Evolutionary conservation across 257 asterid species (phyloP).

Genomic region (Solanum chaucha): DNA sequence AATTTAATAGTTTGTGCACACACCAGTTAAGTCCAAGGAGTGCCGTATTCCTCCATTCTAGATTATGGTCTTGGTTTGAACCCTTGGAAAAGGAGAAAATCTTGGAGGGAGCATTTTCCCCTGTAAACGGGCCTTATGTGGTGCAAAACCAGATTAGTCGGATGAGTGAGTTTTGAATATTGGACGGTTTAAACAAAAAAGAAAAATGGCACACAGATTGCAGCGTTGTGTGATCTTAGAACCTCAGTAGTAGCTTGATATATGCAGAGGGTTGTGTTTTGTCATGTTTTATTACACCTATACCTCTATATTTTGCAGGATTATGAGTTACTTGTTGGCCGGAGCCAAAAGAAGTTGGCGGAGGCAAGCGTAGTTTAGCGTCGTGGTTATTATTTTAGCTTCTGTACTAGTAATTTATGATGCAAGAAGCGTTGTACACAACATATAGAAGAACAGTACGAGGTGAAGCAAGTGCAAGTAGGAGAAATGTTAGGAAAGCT

Average conservation of each 20-base stretch:
- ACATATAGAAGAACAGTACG: neutral
- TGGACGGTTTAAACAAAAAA: neutral
- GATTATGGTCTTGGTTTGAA: neutral
- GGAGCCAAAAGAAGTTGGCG: slow-evolving; percentile 30
- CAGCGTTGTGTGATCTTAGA: neutral
- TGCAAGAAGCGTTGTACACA: neutral
- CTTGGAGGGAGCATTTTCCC: neutral
- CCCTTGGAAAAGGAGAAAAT: neutral
- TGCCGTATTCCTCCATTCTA: neutral
- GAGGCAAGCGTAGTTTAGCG: slow-evolving; percentile 29
- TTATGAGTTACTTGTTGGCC: slow-evolving; percentile 39
- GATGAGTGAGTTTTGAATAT: neutral
- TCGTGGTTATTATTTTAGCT: neutral
- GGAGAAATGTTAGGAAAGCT: neutral
- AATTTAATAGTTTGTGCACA: neutral
- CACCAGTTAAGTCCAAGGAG: neutral
- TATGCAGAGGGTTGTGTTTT: neutral
- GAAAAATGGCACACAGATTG: neutral
- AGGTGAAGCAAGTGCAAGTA: neutral
- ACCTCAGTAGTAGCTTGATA: neutral
- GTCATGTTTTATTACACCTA: neutral
- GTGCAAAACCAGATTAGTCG: neutral
- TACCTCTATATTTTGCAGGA: slow-evolving; percentile 30
- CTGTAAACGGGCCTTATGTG: neutral
- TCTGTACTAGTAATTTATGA: neutral